These are phyloP conservation scores for Grigorovia transvaalensis DNA, from an alignment of 805 yeast genomes.

Conservation along the genomic window DNA sequence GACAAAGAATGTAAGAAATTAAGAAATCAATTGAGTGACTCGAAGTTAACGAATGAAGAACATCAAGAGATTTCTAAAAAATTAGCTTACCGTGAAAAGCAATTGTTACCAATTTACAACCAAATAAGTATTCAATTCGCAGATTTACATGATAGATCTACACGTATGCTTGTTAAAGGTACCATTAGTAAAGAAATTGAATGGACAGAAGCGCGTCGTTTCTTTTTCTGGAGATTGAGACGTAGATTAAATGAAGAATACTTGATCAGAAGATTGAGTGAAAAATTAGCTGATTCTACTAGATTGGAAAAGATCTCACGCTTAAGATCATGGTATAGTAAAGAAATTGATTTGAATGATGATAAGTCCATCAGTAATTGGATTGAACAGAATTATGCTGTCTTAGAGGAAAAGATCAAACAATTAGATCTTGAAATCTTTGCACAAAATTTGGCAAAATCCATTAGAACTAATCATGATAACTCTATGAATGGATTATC, in stretches of 20 bases:
- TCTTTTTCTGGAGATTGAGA: conserved; percentile 98
- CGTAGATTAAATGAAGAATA: conserved; percentile 92
- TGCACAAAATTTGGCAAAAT: conserved; percentile 52
- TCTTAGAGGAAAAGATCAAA: conserved; percentile 50
- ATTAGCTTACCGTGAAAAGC: conserved; percentile 68
- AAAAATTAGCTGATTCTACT: conserved; percentile 46
- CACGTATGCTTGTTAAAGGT: conserved; percentile 94
- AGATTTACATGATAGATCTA: conserved; percentile 94
- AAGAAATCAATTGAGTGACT: conserved; percentile 47
- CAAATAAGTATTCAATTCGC: conserved; percentile 95
- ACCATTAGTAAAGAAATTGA: conserved; percentile 75
- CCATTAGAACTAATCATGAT: conserved; percentile 46
- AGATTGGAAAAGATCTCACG: conserved; percentile 80
- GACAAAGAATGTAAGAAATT: conserved; percentile 65
- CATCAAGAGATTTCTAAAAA: conserved; percentile 53
- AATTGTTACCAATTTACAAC: conserved; percentile 74
- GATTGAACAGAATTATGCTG: conserved; percentile 69
- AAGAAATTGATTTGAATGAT: conserved; percentile 53
- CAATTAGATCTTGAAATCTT: conserved; percentile 56
- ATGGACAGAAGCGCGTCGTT: conserved; percentile 84
- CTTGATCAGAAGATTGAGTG: conserved; percentile 62
- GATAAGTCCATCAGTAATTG: conserved; percentile 74
- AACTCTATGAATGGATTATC: conserved; percentile 44
- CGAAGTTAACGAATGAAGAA: conserved; percentile 50
- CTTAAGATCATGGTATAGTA: conserved; percentile 78